phyloP scores from a whole-genome alignment of 495 filamentous ascomycete genomes.

The Cryomyces antarcticus region DNA sequence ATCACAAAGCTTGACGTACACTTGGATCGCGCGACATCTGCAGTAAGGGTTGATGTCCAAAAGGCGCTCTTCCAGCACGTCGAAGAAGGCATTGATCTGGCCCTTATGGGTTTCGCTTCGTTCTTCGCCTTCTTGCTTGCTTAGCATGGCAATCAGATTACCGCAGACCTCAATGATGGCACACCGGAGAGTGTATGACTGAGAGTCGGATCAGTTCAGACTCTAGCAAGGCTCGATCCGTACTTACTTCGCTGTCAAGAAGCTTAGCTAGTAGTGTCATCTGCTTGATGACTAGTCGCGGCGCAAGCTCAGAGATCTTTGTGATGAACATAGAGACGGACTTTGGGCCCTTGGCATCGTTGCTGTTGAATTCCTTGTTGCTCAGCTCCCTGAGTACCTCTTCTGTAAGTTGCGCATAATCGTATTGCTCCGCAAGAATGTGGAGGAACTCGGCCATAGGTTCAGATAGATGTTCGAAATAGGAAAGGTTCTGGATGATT shows the following conservation, averaged over 20 bases:
- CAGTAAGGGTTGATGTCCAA: conserved; percentile 95
- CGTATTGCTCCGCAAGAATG: conserved; percentile 91
- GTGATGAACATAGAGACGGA: conserved; percentile 93
- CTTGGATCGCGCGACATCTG: conserved; percentile 76
- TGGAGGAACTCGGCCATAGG: conserved; percentile 98
- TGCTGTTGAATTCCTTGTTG: conserved; percentile 94
- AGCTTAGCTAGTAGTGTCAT: conserved; percentile 87
- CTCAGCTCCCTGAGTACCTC: conserved; percentile 85
- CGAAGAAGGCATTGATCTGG: conserved; percentile 90
- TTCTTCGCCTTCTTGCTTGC: conserved; percentile 56
- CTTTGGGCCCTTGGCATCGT: conserved; percentile 86
- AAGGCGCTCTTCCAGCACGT: conserved; percentile 89
- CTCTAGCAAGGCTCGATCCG: not conserved
- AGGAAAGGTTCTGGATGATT: conserved; percentile 89
- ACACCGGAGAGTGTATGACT: conserved; percentile 85
- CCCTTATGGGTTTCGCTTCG: conserved; percentile 75
- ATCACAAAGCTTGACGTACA: conserved; percentile 78
- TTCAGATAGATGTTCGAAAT: conserved; percentile 94
- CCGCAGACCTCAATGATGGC: conserved; percentile 95
- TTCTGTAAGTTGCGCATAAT: conserved; percentile 88
- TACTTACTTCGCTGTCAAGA: conserved; percentile 69
- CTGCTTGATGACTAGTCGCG: conserved; percentile 86
- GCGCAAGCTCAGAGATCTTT: conserved; percentile 87
- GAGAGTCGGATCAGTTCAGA: conserved; percentile 7
- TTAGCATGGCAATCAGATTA: conserved; percentile 83